A percentile compares a stretch with the other conserved stretches of the same genome.
Evolutionary conservation across 148 eudicot genomes (phyloP).

Genomic region (Bassia scoparia): DNA sequence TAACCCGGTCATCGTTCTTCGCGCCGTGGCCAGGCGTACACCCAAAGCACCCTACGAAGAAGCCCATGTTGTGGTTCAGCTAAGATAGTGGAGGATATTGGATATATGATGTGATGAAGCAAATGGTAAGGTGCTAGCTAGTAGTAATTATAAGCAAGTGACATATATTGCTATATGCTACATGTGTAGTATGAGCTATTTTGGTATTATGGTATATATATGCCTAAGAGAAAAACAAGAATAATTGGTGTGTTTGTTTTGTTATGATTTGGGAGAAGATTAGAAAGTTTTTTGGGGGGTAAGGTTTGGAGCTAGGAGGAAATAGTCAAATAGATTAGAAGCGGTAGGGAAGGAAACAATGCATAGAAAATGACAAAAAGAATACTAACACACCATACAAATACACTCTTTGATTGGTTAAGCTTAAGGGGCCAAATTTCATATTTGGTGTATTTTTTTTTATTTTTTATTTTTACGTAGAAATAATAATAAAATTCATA

Average conservation of each 20-base stretch:
- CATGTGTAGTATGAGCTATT: not conserved
- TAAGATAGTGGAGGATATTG: too few species aligned
- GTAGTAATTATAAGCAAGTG: not conserved
- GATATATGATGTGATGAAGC: too few species aligned
- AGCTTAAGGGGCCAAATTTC: not conserved
- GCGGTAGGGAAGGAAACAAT: slow-evolving; percentile 14
- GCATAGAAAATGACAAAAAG: slow-evolving; percentile 20
- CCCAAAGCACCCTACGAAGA: slow-evolving; percentile 29
- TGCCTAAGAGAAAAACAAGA: not conserved
- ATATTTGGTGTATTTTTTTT: not conserved
- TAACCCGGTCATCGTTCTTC: slow-evolving; percentile 22
- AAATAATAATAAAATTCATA: not conserved
- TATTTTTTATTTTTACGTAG: not conserved
- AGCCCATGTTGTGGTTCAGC: slow-evolving; percentile 31
- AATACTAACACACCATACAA: slow-evolving; percentile 33
- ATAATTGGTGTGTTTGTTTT: not conserved
- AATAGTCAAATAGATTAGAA: slow-evolving; percentile 32
- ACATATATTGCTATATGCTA: not conserved
- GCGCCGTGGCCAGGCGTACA: not conserved
- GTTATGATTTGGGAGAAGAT: slow-evolving; percentile 20
- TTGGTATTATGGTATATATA: slow-evolving; percentile 17
- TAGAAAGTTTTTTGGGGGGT: slow-evolving; percentile 6
- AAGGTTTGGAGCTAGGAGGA: slow-evolving; percentile 22
- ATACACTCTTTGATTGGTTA: slow-evolving; percentile 32
- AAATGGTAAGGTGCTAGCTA: not conserved